phyloP scores from a whole-genome alignment of 2,329 filamentous ascomycete genomes.

The Phialophora expanda region DNA sequence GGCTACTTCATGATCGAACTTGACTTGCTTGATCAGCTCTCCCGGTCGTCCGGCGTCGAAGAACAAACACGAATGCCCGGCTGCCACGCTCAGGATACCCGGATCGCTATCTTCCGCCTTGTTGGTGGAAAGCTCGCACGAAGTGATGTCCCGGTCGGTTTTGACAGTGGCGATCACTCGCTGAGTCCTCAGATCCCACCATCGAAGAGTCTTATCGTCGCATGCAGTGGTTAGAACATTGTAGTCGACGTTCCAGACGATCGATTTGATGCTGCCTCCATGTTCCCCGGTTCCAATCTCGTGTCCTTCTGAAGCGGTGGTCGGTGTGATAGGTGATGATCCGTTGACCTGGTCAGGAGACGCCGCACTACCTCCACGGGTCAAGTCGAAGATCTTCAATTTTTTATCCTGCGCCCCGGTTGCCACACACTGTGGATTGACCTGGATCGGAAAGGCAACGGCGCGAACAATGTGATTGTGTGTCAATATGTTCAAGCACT shows the following conservation, averaged over 20 bases:
- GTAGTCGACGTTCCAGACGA: conserved; percentile 89
- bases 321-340: conserved; percentile 45
- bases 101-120: conserved; percentile 67
- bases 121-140: conserved; percentile 82
- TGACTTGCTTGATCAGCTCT: conserved; percentile 74
- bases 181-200: conserved; percentile 86
- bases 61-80: conserved; percentile 93
- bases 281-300: conserved; percentile 89
- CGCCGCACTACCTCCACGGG: conserved; percentile 53
- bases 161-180: conserved; percentile 75
- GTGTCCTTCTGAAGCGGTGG: conserved; percentile 37
- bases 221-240: conserved; percentile 90
- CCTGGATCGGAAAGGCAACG: conserved; percentile 83
- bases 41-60: conserved; percentile 78
- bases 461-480: conserved; percentile 96
- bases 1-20: conserved; percentile 82
- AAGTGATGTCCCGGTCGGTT: conserved; percentile 84
- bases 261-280: conserved; percentile 88
- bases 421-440: conserved; percentile 78
- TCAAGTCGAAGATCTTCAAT: conserved; percentile 88
- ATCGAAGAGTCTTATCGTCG: conserved; percentile 87
- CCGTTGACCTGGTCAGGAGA: conserved; percentile 48
- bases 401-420: conserved; percentile 97
- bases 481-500: conserved; percentile 82
- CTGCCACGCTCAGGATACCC: conserved; percentile 83